phyloP scores from a whole-genome alignment of 2,329 filamentous ascomycete species.

The Camillea tinctor region DNA sequence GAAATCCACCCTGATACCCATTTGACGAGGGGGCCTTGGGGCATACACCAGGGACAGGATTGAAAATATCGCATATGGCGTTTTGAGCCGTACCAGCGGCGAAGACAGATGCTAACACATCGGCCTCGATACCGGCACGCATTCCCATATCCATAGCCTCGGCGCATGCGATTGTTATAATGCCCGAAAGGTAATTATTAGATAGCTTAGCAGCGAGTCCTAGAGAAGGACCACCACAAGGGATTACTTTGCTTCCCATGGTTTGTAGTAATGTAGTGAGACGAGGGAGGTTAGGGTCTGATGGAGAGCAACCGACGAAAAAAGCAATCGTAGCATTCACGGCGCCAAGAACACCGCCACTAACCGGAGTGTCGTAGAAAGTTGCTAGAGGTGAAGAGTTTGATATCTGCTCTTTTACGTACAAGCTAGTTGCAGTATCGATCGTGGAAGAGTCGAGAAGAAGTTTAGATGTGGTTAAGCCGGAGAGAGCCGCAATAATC shows the following conservation, averaged over 20 bases:
- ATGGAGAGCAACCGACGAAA: conserved; percentile 33
- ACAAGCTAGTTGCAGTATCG: conserved; percentile 54
- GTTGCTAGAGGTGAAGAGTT: conserved; percentile 9
- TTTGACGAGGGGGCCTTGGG: conserved; percentile 30
- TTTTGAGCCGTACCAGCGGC: conserved; percentile 31
- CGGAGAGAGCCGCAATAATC: conserved; percentile 42
- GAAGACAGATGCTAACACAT: conserved; percentile 39
- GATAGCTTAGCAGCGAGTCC: conserved; percentile 59
- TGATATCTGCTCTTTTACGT: conserved; percentile 14
- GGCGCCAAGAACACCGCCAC: conserved; percentile 35
- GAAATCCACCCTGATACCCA: conserved; percentile 50
- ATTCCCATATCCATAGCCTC: conserved; percentile 63
- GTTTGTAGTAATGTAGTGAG: conserved; percentile 44
- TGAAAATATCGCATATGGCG: conserved; percentile 32
- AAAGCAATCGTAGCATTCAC: conserved; percentile 35
- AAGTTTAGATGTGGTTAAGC: conserved; percentile 33
- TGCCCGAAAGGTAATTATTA: conserved; percentile 60
- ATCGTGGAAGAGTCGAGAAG: conserved; percentile 75
- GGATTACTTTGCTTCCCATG: conserved; percentile 54
- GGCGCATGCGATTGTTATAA: conserved; percentile 57
- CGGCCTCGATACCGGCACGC: conserved; percentile 53
- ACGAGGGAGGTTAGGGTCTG: conserved; percentile 38
- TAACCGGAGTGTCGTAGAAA: conserved; percentile 39
- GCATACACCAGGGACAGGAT: conserved; percentile 35
- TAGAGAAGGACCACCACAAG: conserved; percentile 54